These are phyloP conservation scores for Entamoeba moshkovskii DNA, from an alignment of 208 protist species.

Conservation along the genomic window DNA sequence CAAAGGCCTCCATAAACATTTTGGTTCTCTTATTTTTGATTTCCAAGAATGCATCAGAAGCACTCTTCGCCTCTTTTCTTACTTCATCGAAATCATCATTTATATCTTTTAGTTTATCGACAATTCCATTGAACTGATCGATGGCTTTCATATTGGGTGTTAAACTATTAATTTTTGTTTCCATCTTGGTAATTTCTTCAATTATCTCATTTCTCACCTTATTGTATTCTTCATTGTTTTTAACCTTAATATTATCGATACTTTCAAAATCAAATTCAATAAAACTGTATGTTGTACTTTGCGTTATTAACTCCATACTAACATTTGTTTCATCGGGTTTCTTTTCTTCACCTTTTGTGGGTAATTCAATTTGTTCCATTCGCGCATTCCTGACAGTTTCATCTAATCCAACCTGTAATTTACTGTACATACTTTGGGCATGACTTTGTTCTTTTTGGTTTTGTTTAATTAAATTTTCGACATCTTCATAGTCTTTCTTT, in stretches of 20 bases:
- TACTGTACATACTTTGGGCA: not conserved
- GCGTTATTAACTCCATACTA: not conserved
- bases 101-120: not conserved
- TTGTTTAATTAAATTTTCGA: not conserved
- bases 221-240: not conserved
- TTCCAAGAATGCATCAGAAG: not conserved
- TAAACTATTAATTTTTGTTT: not conserved
- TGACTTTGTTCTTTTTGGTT: not conserved
- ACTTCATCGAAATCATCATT: not conserved
- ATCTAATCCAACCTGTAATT: not conserved
- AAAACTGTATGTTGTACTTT: not conserved
- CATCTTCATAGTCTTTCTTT: not conserved
- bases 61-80: not conserved
- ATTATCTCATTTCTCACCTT: not conserved
- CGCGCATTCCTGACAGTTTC: not conserved
- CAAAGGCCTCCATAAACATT: conserved; percentile 72
- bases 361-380: not conserved
- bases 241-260: not conserved
- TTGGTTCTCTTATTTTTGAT: conserved; percentile 32
- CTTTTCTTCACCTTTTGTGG: not conserved
- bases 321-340: not conserved
- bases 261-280: not conserved
- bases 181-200: not conserved
- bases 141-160: not conserved
- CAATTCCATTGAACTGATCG: not conserved